Evolutionary conservation across 495 filamentous ascomycete species (phyloP).

Genomic region (Trichoderma erinaceum): DNA sequence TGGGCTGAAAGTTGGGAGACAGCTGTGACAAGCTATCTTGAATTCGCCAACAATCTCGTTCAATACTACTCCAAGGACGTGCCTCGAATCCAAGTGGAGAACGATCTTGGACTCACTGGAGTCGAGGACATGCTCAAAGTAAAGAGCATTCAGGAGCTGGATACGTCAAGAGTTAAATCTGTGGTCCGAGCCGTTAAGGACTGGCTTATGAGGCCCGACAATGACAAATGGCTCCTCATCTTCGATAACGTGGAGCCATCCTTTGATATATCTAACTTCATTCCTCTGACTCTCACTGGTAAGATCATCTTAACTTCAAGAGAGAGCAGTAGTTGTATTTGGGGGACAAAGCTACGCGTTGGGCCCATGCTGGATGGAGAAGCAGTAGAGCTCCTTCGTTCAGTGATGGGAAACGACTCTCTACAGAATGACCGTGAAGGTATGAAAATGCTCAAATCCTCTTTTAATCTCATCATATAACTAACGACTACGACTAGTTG

Average conservation of each 20-base stretch:
- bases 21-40: slow-evolving; percentile 13
- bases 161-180: slow-evolving; percentile 4
- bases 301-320: slow-evolving; percentile 13
- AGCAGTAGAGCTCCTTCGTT: slow-evolving; percentile 12
- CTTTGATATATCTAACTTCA: slow-evolving; percentile 14
- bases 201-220: slow-evolving; percentile 16
- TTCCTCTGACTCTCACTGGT: slow-evolving; percentile 14
- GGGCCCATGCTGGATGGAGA: neutral
- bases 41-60: slow-evolving; percentile 14
- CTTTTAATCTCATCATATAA: neutral
- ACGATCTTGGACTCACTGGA: slow-evolving; percentile 15
- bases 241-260: slow-evolving; percentile 16
- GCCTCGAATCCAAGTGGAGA: neutral
- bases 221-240: slow-evolving; percentile 15
- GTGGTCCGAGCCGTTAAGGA: slow-evolving; percentile 17
- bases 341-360: slow-evolving; percentile 4
- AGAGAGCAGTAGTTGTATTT: neutral
- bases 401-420: neutral
- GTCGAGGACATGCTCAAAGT: slow-evolving; percentile 15
- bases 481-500: neutral
- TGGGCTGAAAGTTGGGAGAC: slow-evolving; percentile 18
- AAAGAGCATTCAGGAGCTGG: slow-evolving; percentile 11
- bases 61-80: slow-evolving; percentile 10
- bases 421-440: neutral
- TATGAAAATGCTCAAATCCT: neutral